Percentiles rank a stretch among this genome's conserved stretches.
These are phyloP conservation scores for Discostella stelligera DNA, from an alignment of 352 stramenopile species.

Conservation along the genomic window DNA sequence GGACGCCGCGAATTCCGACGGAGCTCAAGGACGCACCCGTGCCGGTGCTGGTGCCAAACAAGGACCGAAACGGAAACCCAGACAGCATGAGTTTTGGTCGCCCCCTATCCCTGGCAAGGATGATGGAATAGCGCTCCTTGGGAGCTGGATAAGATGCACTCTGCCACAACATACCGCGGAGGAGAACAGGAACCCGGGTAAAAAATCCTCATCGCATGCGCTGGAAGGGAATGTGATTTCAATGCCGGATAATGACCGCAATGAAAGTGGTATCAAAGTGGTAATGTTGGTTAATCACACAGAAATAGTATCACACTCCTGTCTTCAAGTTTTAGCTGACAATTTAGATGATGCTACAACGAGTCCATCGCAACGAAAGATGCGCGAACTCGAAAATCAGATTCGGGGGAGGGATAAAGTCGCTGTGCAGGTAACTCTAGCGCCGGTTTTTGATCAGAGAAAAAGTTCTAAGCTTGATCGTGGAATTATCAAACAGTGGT, in stretches of 20 bases:
- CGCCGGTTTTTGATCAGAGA: conserved; percentile 33
- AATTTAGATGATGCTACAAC: conserved; percentile 18
- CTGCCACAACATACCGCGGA: conserved; percentile 56
- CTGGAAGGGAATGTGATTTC: conserved; percentile 74
- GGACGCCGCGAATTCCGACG: conserved; percentile 5
- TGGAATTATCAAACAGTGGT: conserved; percentile 51
- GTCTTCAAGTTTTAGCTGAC: conserved; percentile 37
- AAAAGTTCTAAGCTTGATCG: conserved; percentile 21
- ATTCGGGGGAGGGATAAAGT: conserved; percentile 58
- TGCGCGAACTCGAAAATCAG: conserved; percentile 50
- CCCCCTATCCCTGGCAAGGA: conserved; percentile 58
- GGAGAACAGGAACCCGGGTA: conserved; percentile 22
- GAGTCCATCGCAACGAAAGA: conserved; percentile 34
- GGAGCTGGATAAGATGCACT: conserved; percentile 65
- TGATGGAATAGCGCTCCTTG: conserved; percentile 69
- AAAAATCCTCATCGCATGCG: conserved; percentile 15
- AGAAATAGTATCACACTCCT: conserved; percentile 26
- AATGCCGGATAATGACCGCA: conserved; percentile 40
- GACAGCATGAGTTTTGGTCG: conserved; percentile 62
- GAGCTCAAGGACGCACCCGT: not conserved
- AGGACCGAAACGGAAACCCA: conserved; percentile 23
- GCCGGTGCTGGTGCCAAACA: not conserved
- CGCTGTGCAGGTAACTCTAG: conserved; percentile 47
- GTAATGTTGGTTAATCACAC: conserved; percentile 55
- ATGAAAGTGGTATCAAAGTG: conserved; percentile 34